Evolutionary conservation across 1,284 basidiomycete genomes (phyloP), one percentile per base, ranked within the genome.

Genomic region (Fomitopsis pinicola): DNA sequence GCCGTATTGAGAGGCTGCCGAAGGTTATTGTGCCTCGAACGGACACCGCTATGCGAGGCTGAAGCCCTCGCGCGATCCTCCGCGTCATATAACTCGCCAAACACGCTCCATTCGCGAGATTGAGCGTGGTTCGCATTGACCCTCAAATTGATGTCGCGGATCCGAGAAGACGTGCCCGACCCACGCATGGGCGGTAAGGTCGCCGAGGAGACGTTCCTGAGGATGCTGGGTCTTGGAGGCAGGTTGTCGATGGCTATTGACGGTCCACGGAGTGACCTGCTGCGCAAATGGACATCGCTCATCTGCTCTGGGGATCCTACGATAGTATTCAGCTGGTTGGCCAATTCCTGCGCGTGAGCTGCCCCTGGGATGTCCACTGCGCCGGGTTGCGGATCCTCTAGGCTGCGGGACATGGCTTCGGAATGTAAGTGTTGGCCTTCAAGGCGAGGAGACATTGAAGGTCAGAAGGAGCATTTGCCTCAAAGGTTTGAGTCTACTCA

Each of bases 31-130:
- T 42, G 53, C 17, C 52, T 53, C n/a, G 42, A 36, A 10, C 42
- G 67, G 36, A 58, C 22, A 5, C 55, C n/a, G 9, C 44, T 58
- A 38, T 58, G 58, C 9, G 61, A 57, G 59, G 60, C 42, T 45
- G 73, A 69, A 44, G 70, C 67, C 40, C 69, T 70, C 17, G 80
- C 65, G 46, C 78, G 78, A 2, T 79, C 82, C 54, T 86, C 86
- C 63, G 85, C 82, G 68, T 87, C 82, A 85, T 91, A 89, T 40
- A 88, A 71, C 68, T 91, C 85, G 3, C 80, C 82, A 67, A 92
- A 92, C 5, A 91, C 75, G 0, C 85, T 78, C 90, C 90, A 92
- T 73, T 84, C 79, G 6, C 67, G 75, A 6, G 72, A 62, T 2
- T 55, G 57, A 28, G 53, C 38, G 28, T 17, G 64, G 4, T 59